Evolutionary conservation across 371 early-diverging fungal genomes (phyloP).

Genomic region (Rhizopus microsporus): DNA sequence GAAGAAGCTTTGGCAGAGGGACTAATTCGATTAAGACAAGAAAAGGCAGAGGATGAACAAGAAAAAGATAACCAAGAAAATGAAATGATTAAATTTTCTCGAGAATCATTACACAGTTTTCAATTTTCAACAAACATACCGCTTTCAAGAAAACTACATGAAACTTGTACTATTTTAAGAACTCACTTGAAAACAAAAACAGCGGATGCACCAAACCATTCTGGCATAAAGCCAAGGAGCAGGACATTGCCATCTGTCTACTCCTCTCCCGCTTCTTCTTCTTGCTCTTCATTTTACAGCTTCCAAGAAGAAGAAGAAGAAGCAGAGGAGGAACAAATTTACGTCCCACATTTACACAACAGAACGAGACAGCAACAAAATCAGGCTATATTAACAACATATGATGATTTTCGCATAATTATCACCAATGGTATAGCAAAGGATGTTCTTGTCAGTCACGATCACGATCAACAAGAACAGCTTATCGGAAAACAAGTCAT

Average conservation of each 20-base stretch:
- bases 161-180: conserved; percentile 31
- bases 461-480: conserved; percentile 8
- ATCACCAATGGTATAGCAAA: conserved; percentile 65
- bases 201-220: too few species aligned
- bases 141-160: conserved; percentile 29
- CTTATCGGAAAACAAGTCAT: conserved; percentile 56
- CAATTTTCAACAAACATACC: conserved; percentile 44
- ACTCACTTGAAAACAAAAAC: too few species aligned
- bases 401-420: conserved; percentile 57
- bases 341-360: conserved; percentile 43
- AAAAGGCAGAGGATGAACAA: conserved; percentile 1
- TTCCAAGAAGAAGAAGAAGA: conserved; percentile 5
- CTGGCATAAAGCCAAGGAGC: conserved; percentile 2
- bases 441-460: conserved; percentile 47
- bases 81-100: conserved; percentile 19
- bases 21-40: conserved; percentile 35
- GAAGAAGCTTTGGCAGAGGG: conserved; percentile 33
- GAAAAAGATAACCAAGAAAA: conserved; percentile 5
- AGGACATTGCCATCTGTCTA: conserved; percentile 16
- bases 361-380: conserved; percentile 53
- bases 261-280: conserved; percentile 11
- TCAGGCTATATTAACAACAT: conserved; percentile 67
- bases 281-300: conserved; percentile 8
- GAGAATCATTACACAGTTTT: conserved; percentile 61
- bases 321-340: conserved; percentile 10